Conservation (phyloP, 495 filamentous ascomycete species). For the Podospora comata region DNA sequence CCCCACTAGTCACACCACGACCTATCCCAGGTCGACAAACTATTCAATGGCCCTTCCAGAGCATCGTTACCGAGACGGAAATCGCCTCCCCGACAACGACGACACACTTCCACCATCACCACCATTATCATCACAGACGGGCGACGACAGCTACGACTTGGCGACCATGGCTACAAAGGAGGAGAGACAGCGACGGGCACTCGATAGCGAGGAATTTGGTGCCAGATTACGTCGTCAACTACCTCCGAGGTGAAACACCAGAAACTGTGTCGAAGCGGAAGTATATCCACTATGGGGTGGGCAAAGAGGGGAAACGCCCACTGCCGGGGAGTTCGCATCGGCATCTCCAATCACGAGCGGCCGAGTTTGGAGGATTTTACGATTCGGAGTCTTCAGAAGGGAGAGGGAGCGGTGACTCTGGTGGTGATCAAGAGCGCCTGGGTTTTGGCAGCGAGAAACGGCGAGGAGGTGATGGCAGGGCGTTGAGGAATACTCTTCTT, state of each 20-base stretch:
- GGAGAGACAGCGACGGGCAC: constrained; percentile 8
- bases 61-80: constrained; percentile 25
- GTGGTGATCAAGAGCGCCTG: constrained; percentile 2
- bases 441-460: not conserved
- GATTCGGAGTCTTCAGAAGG: constrained; percentile 13
- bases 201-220: constrained; percentile 26
- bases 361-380: constrained; percentile 35
- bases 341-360: constrained; percentile 33
- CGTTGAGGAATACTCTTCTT: constrained; percentile 10
- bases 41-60: constrained; percentile 38
- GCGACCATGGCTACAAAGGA: constrained; percentile 29
- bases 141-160: constrained; percentile 22
- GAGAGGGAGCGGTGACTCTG: constrained; percentile 21
- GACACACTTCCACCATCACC: not conserved
- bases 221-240: constrained; percentile 48
- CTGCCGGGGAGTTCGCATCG: constrained; percentile 15
- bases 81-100: constrained; percentile 20
- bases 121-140: constrained; percentile 7
- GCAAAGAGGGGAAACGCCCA: not conserved
- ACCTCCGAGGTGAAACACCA: constrained; percentile 40
- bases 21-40: constrained; percentile 22
- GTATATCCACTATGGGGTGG: constrained; percentile 29
- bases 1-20: constrained; percentile 9
- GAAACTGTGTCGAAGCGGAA: constrained; percentile 42
- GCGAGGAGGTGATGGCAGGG: constrained; percentile 19